These are phyloP conservation scores for Actinomucor elegans DNA, from an alignment of 371 early-diverging fungal genomes.

Conservation along the genomic window DNA sequence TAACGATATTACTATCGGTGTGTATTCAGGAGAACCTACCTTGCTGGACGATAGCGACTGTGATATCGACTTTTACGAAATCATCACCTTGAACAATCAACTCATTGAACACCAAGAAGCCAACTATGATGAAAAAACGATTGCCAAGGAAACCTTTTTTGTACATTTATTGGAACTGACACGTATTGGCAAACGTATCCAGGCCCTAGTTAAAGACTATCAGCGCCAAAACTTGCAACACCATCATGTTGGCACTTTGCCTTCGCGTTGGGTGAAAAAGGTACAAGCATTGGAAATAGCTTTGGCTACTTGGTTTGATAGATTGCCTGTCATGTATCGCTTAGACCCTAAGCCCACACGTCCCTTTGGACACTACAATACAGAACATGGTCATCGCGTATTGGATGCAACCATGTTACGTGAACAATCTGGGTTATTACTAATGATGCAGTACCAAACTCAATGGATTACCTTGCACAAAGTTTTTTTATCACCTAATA, in stretches of 20 bases:
- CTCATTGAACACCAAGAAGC: slow-evolving; percentile 18
- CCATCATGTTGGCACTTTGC: slow-evolving; percentile 22
- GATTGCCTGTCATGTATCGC: slow-evolving; percentile 33
- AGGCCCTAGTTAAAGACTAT: slow-evolving; percentile 26
- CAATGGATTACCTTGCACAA: slow-evolving; percentile 49
- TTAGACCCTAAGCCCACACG: slow-evolving; percentile 29
- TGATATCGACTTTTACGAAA: slow-evolving; percentile 43
- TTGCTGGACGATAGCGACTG: slow-evolving; percentile 29
- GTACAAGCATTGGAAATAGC: slow-evolving; percentile 36
- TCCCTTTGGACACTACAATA: background rate
- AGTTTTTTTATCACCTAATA: slow-evolving; percentile 29
- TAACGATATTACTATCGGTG: slow-evolving; percentile 30
- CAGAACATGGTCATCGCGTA: background rate
- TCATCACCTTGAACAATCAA: slow-evolving; percentile 26
- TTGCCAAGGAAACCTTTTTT: slow-evolving; percentile 42
- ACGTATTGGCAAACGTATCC: slow-evolving; percentile 36
- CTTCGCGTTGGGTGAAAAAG: slow-evolving; percentile 28
- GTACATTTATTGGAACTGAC: slow-evolving; percentile 38
- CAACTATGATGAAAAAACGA: slow-evolving; percentile 29
- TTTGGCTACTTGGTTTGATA: slow-evolving; percentile 40
- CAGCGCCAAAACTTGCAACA: slow-evolving; percentile 25
- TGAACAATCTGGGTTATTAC: slow-evolving; percentile 34
- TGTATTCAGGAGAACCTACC: slow-evolving; percentile 33
- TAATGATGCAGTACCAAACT: slow-evolving; percentile 47
- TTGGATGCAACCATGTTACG: slow-evolving; percentile 22